These are phyloP conservation scores for Alternaria dauci DNA, from an alignment of 2,329 filamentous ascomycete genomes.

Conservation along the genomic window DNA sequence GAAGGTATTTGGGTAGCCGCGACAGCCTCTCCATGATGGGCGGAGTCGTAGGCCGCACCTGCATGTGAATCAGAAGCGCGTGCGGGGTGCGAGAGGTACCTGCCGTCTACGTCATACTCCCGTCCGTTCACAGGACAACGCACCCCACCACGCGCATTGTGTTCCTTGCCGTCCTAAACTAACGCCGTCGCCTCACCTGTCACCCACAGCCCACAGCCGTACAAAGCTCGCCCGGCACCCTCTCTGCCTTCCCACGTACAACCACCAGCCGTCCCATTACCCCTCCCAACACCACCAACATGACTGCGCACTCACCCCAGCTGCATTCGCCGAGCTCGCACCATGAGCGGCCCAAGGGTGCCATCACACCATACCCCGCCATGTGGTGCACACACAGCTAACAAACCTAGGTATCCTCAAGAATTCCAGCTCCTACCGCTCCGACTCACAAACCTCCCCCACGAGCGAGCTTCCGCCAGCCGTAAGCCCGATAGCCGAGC, in stretches of 20 bases:
- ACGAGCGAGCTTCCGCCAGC: constrained; percentile 51
- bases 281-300: background rate
- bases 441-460: constrained; percentile 58
- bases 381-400: constrained; percentile 12
- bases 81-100: constrained; percentile 17
- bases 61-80: constrained; percentile 7
- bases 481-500: constrained; percentile 44
- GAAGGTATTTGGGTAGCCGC: constrained; percentile 4
- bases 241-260: constrained; percentile 2
- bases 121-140: constrained; percentile 16
- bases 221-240: constrained; percentile 2
- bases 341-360: constrained; percentile 57
- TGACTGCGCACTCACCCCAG: constrained; percentile 48
- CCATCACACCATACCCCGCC: constrained; percentile 15
- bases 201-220: constrained; percentile 1
- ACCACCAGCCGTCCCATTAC: constrained; percentile 22
- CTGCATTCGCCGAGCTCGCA: constrained; percentile 48
- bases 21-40: constrained; percentile 1
- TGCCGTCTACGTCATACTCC: constrained; percentile 13
- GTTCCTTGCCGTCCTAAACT: constrained; percentile 15
- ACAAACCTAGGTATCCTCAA: constrained; percentile 84
- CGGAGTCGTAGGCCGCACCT: constrained; percentile 4
- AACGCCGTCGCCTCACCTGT: constrained; percentile 5
- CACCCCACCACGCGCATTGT: constrained; percentile 12
- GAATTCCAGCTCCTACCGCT: constrained; percentile 75